Percentiles rank a stretch among this genome's conserved stretches.
Conservation (phyloP, 176 grass and related monocot genomes). For the Urochloa ruziziensis region DNA sequence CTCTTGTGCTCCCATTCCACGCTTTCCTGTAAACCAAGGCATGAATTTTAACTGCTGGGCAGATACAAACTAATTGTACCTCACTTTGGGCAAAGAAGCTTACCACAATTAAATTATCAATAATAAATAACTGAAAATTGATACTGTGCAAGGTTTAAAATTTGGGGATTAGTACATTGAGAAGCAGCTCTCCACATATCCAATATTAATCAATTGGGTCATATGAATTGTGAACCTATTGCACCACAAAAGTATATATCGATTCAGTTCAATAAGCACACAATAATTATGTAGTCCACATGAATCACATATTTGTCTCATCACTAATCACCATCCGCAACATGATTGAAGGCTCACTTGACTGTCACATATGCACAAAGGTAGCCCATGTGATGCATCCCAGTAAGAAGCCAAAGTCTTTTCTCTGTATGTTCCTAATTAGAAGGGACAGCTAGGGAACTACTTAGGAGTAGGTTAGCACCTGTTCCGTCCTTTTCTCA, state of each 20-base stretch:
- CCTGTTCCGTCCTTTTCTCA: conserved; percentile 17
- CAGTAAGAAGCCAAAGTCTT: conserved; percentile 15
- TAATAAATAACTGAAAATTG: background rate
- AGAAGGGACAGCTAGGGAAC: conserved; percentile 1
- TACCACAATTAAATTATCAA: background rate
- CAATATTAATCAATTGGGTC: background rate
- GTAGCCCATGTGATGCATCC: conserved; percentile 7
- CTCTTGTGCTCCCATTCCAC: conserved; percentile 98
- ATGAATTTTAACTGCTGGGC: conserved; percentile 2
- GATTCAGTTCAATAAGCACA: background rate
- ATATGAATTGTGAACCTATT: background rate
- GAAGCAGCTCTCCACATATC: background rate
- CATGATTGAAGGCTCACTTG: background rate
- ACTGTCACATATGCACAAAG: background rate
- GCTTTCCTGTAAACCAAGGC: conserved; percentile 57
- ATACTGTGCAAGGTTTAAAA: background rate
- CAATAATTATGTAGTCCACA: background rate
- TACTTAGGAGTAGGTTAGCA: conserved; percentile 2
- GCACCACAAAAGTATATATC: background rate
- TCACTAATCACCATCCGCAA: background rate
- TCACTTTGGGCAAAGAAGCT: background rate
- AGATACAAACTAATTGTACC: background rate
- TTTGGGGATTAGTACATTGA: background rate
- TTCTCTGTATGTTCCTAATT: conserved; percentile 5
- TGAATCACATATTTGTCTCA: background rate